Evolutionary conservation across 805 yeast genomes (phyloP).

Genomic region (Candida fluviatilis): DNA sequence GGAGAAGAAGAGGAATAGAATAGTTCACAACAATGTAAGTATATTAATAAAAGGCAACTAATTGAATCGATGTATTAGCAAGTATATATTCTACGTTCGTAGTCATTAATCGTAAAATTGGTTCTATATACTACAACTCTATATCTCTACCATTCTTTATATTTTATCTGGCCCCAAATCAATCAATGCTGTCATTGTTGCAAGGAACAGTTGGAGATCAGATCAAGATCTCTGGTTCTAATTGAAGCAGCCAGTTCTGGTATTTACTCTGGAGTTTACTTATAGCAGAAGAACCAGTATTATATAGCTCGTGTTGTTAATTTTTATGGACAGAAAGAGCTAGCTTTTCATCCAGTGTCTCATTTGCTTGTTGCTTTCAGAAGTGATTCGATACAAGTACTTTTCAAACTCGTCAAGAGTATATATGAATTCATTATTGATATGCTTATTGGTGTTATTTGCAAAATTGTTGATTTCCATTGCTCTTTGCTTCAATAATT

Average conservation of each 20-base stretch:
- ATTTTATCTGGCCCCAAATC: too few relatives aligned
- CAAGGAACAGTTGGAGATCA: too few relatives aligned
- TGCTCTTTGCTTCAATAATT: slow-evolving; percentile 60
- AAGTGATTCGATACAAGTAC: slow-evolving; percentile 48
- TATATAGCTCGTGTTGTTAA: too few relatives aligned
- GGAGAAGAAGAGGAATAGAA: slow-evolving; percentile 11
- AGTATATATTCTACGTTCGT: too few relatives aligned
- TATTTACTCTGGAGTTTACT: too few relatives aligned
- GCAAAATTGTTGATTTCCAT: slow-evolving; percentile 72
- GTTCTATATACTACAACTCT: too few relatives aligned
- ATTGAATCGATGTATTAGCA: not conserved
- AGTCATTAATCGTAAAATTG: too few relatives aligned
- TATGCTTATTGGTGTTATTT: slow-evolving; percentile 45
- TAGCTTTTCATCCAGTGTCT: slow-evolving; percentile 31
- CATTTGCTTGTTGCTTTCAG: slow-evolving; percentile 42
- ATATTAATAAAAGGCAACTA: slow-evolving; percentile 12
- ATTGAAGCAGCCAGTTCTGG: too few relatives aligned
- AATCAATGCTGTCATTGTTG: too few relatives aligned
- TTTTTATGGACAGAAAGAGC: not conserved
- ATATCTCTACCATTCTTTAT: too few relatives aligned
- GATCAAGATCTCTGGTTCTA: too few relatives aligned
- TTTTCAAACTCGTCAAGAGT: slow-evolving; percentile 78
- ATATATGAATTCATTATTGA: slow-evolving; percentile 49
- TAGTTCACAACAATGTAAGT: slow-evolving; percentile 7
- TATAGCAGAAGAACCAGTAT: too few relatives aligned